phyloP scores from a whole-genome alignment of 2,329 filamentous ascomycete genomes.

The Nigrospora osmanthi region DNA sequence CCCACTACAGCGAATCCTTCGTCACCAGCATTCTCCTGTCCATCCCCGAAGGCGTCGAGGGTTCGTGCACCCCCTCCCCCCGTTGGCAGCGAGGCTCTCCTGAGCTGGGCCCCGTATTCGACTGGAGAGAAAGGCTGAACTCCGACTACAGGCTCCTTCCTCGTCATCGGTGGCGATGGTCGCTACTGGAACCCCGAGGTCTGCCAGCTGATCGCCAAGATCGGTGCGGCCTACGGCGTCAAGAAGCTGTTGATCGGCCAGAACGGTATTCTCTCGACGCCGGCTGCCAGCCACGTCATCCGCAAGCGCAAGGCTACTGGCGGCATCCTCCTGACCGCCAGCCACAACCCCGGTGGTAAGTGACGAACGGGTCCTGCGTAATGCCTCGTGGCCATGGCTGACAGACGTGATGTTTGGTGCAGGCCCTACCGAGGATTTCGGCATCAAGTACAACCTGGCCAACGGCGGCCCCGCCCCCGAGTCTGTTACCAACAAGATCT shows the following conservation, averaged over 20 bases:
- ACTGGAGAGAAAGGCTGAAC: not conserved
- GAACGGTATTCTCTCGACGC: slow-evolving; percentile 92
- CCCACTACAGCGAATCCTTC: slow-evolving; percentile 94
- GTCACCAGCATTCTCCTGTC: slow-evolving; percentile 89
- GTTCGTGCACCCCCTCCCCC: slow-evolving; percentile 26
- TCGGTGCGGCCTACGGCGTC: slow-evolving; percentile 91
- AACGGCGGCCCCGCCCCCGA: slow-evolving; percentile 96
- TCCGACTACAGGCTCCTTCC: slow-evolving; percentile 51
- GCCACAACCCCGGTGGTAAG: slow-evolving; percentile 95
- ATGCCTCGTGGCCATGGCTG: not conserved
- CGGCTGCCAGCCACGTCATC: slow-evolving; percentile 92
- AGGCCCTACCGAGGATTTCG: slow-evolving; percentile 93
- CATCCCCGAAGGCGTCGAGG: slow-evolving; percentile 88
- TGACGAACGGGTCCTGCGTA: not conserved
- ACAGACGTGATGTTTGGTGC: slow-evolving; percentile 5
- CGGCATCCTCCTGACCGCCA: slow-evolving; percentile 92
- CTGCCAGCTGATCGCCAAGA: slow-evolving; percentile 94
- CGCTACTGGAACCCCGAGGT: slow-evolving; percentile 97
- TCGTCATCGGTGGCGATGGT: slow-evolving; percentile 96
- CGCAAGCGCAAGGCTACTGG: slow-evolving; percentile 91
- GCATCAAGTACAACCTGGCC: slow-evolving; percentile 98
- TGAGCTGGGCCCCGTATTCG: slow-evolving; percentile 3
- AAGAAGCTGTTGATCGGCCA: slow-evolving; percentile 98
- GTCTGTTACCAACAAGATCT: slow-evolving; percentile 97
- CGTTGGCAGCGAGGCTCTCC: not conserved